Conservation (phyloP, 192 early-diverging fungal species). For the Backusella australiensis region DNA sequence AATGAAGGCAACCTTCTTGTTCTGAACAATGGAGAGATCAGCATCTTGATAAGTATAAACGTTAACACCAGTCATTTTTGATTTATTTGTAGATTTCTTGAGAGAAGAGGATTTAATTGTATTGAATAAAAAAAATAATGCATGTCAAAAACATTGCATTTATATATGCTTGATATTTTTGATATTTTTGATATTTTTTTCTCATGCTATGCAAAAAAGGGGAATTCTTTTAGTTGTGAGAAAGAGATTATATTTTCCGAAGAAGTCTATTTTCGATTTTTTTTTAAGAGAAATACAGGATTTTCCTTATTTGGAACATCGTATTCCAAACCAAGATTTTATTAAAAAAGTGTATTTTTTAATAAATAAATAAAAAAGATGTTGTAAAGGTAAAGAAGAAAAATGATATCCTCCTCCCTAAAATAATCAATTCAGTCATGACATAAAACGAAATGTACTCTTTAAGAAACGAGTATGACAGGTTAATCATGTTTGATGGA, state of each 20-base stretch:
- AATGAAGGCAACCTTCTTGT: conserved; percentile 25
- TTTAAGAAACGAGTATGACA: background rate
- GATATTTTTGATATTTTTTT: background rate
- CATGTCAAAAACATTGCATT: background rate
- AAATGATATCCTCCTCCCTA: background rate
- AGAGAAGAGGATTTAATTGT: background rate
- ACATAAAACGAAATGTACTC: background rate
- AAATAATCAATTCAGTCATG: background rate
- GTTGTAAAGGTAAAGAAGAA: background rate
- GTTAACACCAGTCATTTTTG: conserved; percentile 5
- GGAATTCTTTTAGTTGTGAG: background rate
- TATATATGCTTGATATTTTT: background rate
- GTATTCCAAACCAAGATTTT: background rate
- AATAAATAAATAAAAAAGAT: background rate
- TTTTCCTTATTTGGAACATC: background rate
- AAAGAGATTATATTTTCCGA: background rate
- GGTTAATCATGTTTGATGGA: background rate
- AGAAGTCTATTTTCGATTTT: background rate
- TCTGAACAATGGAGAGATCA: conserved; percentile 22
- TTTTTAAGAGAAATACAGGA: background rate
- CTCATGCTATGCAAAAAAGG: background rate
- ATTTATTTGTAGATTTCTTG: background rate
- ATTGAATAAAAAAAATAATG: background rate
- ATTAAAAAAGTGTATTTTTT: background rate
- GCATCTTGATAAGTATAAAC: conserved; percentile 13